phyloP scores from a whole-genome alignment of 2,329 filamentous ascomycete species.

The Gyromitra esculenta region DNA sequence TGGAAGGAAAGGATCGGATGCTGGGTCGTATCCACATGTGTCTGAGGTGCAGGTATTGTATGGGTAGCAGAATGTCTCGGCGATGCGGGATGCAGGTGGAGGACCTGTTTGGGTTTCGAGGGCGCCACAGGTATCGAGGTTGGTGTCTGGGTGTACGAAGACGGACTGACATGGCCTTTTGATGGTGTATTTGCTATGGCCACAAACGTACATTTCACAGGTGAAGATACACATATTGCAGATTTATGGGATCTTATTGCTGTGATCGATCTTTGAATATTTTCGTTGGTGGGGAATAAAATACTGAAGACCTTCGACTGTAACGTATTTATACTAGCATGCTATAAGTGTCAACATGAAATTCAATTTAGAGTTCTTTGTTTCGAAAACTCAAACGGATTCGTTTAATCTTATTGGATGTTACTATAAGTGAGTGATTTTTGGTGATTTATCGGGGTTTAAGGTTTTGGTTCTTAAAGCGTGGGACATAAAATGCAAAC shows the following conservation, averaged over 20 bases:
- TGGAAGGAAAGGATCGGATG: constrained; percentile 28
- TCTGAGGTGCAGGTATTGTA: constrained; percentile 7
- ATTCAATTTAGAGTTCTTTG: no score
- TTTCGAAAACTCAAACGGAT: no score
- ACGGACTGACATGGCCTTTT: not conserved
- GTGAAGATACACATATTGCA: constrained; percentile 33
- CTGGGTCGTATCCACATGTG: constrained; percentile 17
- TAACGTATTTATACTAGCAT: not conserved
- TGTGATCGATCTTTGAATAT: not conserved
- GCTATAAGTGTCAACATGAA: no score
- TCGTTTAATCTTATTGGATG: not conserved
- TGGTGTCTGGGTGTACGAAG: not conserved
- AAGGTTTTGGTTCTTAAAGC: no score
- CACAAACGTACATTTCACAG: constrained; percentile 33
- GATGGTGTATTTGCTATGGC: constrained; percentile 21
- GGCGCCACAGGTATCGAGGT: constrained; percentile 5
- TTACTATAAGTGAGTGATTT: not conserved
- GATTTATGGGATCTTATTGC: constrained; percentile 1
- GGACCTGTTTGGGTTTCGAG: not conserved
- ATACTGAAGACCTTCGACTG: not conserved
- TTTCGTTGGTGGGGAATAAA: not conserved
- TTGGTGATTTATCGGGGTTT: not conserved
- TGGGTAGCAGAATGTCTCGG: not conserved
- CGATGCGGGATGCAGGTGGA: constrained; percentile 1
- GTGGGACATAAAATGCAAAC: not conserved